These are phyloP conservation scores for Citrus inodora DNA, from an alignment of 345 rosid genomes.

Conservation along the genomic window DNA sequence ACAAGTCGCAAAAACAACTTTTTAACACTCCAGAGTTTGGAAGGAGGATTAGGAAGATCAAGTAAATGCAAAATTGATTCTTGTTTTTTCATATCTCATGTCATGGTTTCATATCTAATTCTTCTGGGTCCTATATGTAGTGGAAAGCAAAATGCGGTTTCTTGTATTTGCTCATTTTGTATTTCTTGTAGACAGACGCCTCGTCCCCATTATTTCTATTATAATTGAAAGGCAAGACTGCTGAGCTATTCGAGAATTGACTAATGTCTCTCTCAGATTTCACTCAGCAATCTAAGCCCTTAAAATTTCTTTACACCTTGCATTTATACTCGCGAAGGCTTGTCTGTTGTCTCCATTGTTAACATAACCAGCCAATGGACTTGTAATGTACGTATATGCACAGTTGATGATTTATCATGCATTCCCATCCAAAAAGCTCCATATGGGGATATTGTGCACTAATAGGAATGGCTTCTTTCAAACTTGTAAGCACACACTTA, in stretches of 20 bases:
- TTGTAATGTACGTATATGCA: no score
- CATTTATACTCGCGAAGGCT: neutral
- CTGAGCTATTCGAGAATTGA: neutral
- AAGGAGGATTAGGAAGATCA: neutral
- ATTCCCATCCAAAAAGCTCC: no score
- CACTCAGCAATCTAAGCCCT: neutral
- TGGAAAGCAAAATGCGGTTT: neutral
- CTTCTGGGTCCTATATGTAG: neutral
- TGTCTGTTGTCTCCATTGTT: neutral
- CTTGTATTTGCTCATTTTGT: neutral
- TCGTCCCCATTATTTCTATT: neutral
- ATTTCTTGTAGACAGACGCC: neutral
- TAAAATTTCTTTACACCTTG: neutral
- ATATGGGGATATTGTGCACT: neutral
- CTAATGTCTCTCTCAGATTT: neutral
- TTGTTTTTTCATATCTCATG: neutral
- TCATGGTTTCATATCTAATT: neutral
- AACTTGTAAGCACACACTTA: neutral
- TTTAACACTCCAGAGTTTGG: neutral
- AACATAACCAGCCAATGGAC: no score
- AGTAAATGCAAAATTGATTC: neutral
- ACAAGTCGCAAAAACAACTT: slow-evolving; percentile 46
- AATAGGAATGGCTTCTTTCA: neutral
- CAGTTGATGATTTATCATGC: no score
- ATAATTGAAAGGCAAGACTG: neutral